Percentiles rank a stretch among this genome's conserved stretches.
These are phyloP conservation scores for Neurospora sp. DNA, from an alignment of 495 filamentous ascomycete species.

Conservation along the genomic window DNA sequence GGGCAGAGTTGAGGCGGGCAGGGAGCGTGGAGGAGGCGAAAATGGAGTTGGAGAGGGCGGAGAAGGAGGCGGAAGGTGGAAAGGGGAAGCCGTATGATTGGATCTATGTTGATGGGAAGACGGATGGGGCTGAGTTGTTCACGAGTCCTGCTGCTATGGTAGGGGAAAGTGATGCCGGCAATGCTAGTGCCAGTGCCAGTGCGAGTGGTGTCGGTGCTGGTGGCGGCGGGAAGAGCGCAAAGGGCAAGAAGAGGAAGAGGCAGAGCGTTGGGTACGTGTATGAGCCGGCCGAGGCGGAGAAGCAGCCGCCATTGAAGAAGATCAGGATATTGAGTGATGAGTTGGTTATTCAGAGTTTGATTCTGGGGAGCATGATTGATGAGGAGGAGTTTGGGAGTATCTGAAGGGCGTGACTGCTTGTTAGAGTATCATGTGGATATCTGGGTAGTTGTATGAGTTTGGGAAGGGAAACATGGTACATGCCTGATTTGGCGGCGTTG, in stretches of 20 bases:
- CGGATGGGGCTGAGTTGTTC: constrained; percentile 16
- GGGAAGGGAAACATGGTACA: not conserved
- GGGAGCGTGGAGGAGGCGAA: constrained; percentile 54
- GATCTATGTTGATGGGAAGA: constrained; percentile 61
- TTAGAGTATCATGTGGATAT: not conserved
- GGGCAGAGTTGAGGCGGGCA: constrained; percentile 58
- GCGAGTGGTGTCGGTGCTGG: not conserved
- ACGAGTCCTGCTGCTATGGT: constrained; percentile 3
- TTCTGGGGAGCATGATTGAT: constrained; percentile 69
- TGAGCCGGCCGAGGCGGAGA: constrained; percentile 13
- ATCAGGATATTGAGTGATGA: constrained; percentile 68
- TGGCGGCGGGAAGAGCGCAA: not conserved
- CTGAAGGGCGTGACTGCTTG: not conserved
- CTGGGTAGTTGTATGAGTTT: not conserved
- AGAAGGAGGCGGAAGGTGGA: constrained; percentile 12
- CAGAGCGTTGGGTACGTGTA: constrained; percentile 15
- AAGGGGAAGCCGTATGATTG: constrained; percentile 55
- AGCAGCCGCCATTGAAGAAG: constrained; percentile 30
- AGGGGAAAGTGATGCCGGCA: not conserved
- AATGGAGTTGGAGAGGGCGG: constrained; percentile 41
- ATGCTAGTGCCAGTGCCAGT: not conserved
- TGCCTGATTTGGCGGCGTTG: not conserved
- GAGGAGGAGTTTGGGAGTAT: constrained; percentile 35
- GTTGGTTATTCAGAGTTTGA: constrained; percentile 85
- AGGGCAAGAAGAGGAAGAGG: constrained; percentile 36